Evolutionary conservation across 164 flowering plant species (phyloP).

Genomic region (Amborella trichopoda): DNA sequence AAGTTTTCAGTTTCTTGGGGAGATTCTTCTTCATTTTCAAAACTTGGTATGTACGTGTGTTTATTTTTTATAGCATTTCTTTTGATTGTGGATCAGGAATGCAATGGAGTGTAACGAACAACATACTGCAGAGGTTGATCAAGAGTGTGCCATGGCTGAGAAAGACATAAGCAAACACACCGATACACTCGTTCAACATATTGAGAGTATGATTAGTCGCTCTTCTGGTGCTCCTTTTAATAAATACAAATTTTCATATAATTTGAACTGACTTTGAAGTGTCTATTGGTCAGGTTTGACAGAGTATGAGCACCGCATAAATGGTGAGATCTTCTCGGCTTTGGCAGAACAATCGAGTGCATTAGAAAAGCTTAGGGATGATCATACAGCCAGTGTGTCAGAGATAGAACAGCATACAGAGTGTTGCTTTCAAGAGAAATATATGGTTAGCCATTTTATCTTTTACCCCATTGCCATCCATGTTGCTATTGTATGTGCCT

Average conservation of each 20-base stretch:
- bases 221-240: not conserved
- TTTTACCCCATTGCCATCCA: not conserved
- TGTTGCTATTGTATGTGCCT: not conserved
- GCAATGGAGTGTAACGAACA: conserved; percentile 47
- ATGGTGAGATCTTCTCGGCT: conserved; percentile 36
- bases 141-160: conserved; percentile 55
- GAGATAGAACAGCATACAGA: conserved; percentile 39
- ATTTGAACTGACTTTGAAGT: not conserved
- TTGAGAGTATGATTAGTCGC: conserved; percentile 41
- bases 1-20: not conserved
- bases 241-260: not conserved
- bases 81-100: conserved; percentile 29
- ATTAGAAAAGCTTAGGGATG: conserved; percentile 34
- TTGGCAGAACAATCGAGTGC: conserved; percentile 32
- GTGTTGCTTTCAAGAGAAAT: conserved; percentile 49
- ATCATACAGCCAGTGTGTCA: conserved; percentile 42
- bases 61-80: not conserved
- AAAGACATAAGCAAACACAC: conserved; percentile 37
- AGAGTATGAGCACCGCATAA: conserved; percentile 33
- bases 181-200: conserved; percentile 33
- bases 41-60: not conserved
- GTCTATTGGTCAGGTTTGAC: conserved; percentile 34
- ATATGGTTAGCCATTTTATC: conserved; percentile 40
- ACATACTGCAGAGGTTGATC: conserved; percentile 48
- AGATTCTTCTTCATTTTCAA: not conserved